phyloP scores from a whole-genome alignment of 768 basidiomycete species.

The Boletus tylopilopsis region DNA sequence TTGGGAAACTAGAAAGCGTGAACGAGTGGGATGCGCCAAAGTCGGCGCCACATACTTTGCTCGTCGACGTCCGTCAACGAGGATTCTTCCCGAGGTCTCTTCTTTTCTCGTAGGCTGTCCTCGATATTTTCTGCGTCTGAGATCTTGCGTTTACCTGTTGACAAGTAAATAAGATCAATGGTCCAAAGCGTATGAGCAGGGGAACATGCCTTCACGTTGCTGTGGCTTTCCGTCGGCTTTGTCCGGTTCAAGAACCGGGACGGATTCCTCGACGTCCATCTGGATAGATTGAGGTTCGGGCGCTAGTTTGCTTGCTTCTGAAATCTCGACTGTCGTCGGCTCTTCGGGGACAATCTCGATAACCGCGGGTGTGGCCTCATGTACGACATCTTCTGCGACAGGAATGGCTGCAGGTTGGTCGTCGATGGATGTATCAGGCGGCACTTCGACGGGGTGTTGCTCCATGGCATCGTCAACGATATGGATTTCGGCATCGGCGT shows the following conservation, averaged over 20 bases:
- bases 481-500: neutral
- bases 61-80: constrained; percentile 36
- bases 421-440: constrained; percentile 4
- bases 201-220: constrained; percentile 22
- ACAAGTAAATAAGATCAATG: neutral
- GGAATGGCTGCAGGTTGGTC: neutral
- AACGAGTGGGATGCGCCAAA: neutral
- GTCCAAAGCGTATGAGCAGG: too few species aligned
- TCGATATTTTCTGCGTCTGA: constrained; percentile 22
- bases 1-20: constrained; percentile 17
- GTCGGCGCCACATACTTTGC: constrained; percentile 31
- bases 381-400: constrained; percentile 6
- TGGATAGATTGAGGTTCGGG: constrained; percentile 2
- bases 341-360: constrained; percentile 11
- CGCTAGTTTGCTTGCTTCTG: neutral
- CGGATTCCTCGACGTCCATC: constrained; percentile 15
- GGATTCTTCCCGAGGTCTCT: constrained; percentile 26
- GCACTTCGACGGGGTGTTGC: neutral
- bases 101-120: constrained; percentile 25
- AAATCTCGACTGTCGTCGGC: neutral
- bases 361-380: constrained; percentile 5
- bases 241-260: constrained; percentile 9
- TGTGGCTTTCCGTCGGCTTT: constrained; percentile 1
- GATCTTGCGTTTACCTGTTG: constrained; percentile 27
- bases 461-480: constrained; percentile 4